A percentile compares a stretch with the other conserved stretches of the same genome.
These are phyloP conservation scores for Trichoderma guizhouense DNA, from an alignment of 2,329 filamentous ascomycete genomes.

Conservation along the genomic window DNA sequence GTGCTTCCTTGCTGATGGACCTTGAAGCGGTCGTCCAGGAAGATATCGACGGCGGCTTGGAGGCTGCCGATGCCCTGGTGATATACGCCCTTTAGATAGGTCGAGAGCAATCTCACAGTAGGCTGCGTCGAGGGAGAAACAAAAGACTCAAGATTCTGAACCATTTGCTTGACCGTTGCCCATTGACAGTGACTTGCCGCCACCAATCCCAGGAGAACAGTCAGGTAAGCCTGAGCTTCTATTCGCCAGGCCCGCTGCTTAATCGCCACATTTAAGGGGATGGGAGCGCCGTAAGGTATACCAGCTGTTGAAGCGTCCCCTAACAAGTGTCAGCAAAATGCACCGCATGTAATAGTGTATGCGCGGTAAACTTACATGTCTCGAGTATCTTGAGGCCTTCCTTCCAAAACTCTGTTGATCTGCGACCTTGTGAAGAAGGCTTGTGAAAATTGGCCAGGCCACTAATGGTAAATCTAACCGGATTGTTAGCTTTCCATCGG, in stretches of 20 bases:
- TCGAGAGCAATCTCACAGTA: constrained; percentile 47
- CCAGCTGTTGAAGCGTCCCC: constrained; percentile 37
- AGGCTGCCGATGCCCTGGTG: constrained; percentile 75
- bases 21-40: constrained; percentile 57
- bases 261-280: constrained; percentile 57
- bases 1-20: constrained; percentile 34
- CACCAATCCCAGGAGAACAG: constrained; percentile 68
- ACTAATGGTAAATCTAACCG: constrained; percentile 50
- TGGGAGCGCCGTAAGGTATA: constrained; percentile 39
- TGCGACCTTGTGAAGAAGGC: constrained; percentile 32
- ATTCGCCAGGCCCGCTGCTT: constrained; percentile 61
- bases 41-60: constrained; percentile 63
- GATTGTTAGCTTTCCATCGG: constrained; percentile 20
- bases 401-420: constrained; percentile 39
- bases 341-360: neutral
- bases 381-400: constrained; percentile 45
- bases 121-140: constrained; percentile 40
- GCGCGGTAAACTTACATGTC: constrained; percentile 39
- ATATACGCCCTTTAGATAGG: constrained; percentile 73
- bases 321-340: constrained; percentile 26
- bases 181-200: constrained; percentile 69
- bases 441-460: constrained; percentile 47
- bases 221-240: constrained; percentile 64
- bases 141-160: constrained; percentile 51
- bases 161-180: constrained; percentile 56